Evolutionary conservation across 2,329 filamentous ascomycete genomes (phyloP).

Genomic region (Botrytis tulipae): DNA sequence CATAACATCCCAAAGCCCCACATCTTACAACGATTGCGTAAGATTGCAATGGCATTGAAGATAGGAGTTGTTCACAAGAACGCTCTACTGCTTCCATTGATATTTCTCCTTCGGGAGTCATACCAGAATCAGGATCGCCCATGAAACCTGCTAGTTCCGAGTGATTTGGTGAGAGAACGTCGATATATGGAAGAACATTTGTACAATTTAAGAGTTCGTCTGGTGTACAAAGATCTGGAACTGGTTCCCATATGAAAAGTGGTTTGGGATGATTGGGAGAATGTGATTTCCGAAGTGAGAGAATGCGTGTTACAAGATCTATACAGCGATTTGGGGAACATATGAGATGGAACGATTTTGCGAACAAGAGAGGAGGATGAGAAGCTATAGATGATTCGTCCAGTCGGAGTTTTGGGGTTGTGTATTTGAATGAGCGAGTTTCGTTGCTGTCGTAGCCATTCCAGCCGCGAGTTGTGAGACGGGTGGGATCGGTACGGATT

Average conservation of each 20-base stretch:
- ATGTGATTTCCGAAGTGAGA: slow-evolving; percentile 51
- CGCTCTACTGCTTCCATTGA: slow-evolving; percentile 54
- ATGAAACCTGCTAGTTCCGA: slow-evolving; percentile 86
- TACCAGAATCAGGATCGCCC: slow-evolving; percentile 50
- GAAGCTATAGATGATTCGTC: slow-evolving; percentile 66
- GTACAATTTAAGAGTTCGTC: slow-evolving; percentile 64
- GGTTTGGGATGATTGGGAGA: slow-evolving; percentile 50
- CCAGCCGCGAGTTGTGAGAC: slow-evolving; percentile 86
- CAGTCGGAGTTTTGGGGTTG: slow-evolving; percentile 80
- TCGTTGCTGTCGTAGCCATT: slow-evolving; percentile 79
- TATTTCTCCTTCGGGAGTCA: slow-evolving; percentile 44
- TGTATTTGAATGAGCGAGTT: slow-evolving; percentile 77
- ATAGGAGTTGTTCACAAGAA: slow-evolving; percentile 60
- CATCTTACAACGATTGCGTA: slow-evolving; percentile 68
- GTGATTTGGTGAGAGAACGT: slow-evolving; percentile 77
- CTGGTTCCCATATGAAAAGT: slow-evolving; percentile 90
- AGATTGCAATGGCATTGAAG: slow-evolving; percentile 62
- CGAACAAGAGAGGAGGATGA: slow-evolving; percentile 58
- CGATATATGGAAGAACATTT: slow-evolving; percentile 59
- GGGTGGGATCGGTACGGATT: slow-evolving; percentile 57
- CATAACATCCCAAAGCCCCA: slow-evolving; percentile 69
- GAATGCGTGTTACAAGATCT: slow-evolving; percentile 70
- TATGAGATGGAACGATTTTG: slow-evolving; percentile 82
- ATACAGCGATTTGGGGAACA: slow-evolving; percentile 78
- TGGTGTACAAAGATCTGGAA: slow-evolving; percentile 81